Conservation (phyloP, 352 stramenopile genomes). For the Phytophthora sansomeana region DNA sequence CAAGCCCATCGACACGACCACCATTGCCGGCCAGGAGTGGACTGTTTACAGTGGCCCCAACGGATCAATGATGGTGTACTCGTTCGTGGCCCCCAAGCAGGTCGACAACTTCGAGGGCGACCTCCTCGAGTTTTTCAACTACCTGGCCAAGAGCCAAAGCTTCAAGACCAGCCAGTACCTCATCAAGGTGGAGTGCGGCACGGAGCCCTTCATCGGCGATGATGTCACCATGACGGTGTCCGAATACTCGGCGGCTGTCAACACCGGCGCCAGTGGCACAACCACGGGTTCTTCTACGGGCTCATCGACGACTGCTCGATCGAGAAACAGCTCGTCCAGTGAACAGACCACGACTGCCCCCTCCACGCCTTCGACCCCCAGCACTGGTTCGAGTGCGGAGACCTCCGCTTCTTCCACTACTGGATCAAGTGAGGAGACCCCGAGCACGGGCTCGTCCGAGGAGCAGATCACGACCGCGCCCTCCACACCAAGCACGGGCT, state of each 20-base stretch:
- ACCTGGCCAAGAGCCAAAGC: slow-evolving; percentile 36
- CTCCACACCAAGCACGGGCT: slow-evolving; percentile 1
- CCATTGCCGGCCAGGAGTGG: slow-evolving; percentile 38
- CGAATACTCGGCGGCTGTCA: slow-evolving; percentile 40
- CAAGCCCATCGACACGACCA: slow-evolving; percentile 37
- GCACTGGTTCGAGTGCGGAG: neutral
- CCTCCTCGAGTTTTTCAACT: slow-evolving; percentile 49
- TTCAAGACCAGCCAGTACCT: slow-evolving; percentile 48
- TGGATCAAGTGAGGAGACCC: slow-evolving; percentile 7
- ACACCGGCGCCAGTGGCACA: slow-evolving; percentile 15
- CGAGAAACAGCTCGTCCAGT: slow-evolving; percentile 19
- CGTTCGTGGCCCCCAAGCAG: slow-evolving; percentile 45
- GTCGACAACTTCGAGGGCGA: slow-evolving; percentile 41
- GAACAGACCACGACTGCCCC: slow-evolving; percentile 28
- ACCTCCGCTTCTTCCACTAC: slow-evolving; percentile 1
- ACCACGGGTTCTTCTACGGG: slow-evolving; percentile 1
- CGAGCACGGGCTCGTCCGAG: neutral
- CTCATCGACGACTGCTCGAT: slow-evolving; percentile 16
- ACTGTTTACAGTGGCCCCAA: slow-evolving; percentile 44
- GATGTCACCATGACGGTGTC: slow-evolving; percentile 42
- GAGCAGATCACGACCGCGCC: too few species aligned
- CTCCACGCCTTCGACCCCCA: slow-evolving; percentile 15
- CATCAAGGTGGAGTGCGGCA: slow-evolving; percentile 51
- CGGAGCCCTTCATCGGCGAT: slow-evolving; percentile 42
- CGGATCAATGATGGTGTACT: slow-evolving; percentile 50